Percentiles rank a stretch among this genome's conserved stretches.
Conservation (phyloP, 768 basidiomycete genomes). For the Tylopilus vinaceipallidus region DNA sequence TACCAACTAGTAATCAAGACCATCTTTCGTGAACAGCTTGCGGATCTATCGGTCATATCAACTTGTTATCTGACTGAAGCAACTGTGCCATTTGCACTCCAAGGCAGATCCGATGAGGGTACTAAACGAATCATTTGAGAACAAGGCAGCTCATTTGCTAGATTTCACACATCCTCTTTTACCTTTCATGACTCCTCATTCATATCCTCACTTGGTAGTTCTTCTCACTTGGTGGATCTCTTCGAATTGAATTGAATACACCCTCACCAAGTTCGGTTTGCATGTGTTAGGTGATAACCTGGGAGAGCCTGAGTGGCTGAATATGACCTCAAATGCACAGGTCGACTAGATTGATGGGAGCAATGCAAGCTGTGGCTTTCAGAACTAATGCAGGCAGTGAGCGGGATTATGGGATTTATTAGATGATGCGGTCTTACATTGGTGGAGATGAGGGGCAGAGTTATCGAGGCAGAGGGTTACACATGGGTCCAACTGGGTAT, state of each 20-base stretch:
- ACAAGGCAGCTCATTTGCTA: slow-evolving; percentile 41
- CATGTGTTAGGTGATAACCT: slow-evolving; percentile 30
- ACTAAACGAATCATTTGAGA: slow-evolving; percentile 62
- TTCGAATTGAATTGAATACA: too few species aligned
- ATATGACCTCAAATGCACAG: slow-evolving; percentile 36
- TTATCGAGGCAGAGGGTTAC: slow-evolving; percentile 17
- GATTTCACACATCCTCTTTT: slow-evolving; percentile 41
- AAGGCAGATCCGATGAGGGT: slow-evolving; percentile 75
- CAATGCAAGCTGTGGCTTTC: slow-evolving; percentile 19
- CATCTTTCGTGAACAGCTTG: slow-evolving; percentile 63
- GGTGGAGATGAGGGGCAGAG: slow-evolving; percentile 39
- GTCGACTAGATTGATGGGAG: slow-evolving; percentile 24
- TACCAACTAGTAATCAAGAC: slow-evolving; percentile 74
- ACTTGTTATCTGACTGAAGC: slow-evolving; percentile 50
- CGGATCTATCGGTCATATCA: slow-evolving; percentile 63
- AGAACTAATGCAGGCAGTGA: slow-evolving; percentile 28
- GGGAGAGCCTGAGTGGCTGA: slow-evolving; percentile 42
- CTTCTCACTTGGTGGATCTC: too few species aligned
- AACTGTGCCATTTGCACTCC: slow-evolving; percentile 64
- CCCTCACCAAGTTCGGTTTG: slow-evolving; percentile 48
- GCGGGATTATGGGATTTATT: slow-evolving; percentile 27
- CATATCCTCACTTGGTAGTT: slow-evolving; percentile 64
- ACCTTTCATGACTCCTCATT: slow-evolving; percentile 65
- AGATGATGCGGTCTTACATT: slow-evolving; percentile 52
- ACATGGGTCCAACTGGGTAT: slow-evolving; percentile 30